Percentiles rank a stretch among this genome's conserved stretches.
Evolutionary conservation across 73 alveolate genomes (phyloP).

Genomic region (Paramecium pentaurelia): DNA sequence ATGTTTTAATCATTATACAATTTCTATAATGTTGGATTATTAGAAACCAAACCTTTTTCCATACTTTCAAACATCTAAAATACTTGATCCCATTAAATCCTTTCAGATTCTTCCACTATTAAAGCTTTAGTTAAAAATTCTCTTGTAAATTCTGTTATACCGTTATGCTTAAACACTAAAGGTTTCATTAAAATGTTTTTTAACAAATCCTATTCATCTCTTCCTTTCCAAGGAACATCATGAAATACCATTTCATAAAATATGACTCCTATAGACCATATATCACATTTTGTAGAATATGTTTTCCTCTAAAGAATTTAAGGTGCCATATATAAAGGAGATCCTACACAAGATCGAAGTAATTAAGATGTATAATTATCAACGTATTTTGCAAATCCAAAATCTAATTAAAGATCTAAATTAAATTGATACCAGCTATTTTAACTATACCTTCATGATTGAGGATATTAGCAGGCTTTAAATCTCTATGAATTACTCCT

Average conservation of each 20-base stretch:
- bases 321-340: conserved; percentile 82
- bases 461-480: conserved; percentile 54
- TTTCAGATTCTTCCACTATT: conserved; percentile 44
- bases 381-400: conserved; percentile 59
- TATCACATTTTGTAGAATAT: conserved; percentile 66
- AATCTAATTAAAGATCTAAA: neutral
- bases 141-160: conserved; percentile 1
- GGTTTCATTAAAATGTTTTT: conserved; percentile 52
- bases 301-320: conserved; percentile 70
- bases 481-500: conserved; percentile 59
- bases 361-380: conserved; percentile 48
- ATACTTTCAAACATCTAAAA: conserved; percentile 9
- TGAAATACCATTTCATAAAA: conserved; percentile 71
- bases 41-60: neutral
- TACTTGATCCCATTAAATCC: conserved; percentile 55
- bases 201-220: conserved; percentile 51
- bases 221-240: conserved; percentile 70
- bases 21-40: neutral
- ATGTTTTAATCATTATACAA: neutral
- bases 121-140: conserved; percentile 45
- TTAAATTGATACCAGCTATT: conserved; percentile 24
- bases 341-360: conserved; percentile 70
- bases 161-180: conserved; percentile 4
- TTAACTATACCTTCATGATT: conserved; percentile 51
- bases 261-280: conserved; percentile 81